phyloP scores from a whole-genome alignment of 352 stramenopile genomes.

The Phytophthora rubi region DNA sequence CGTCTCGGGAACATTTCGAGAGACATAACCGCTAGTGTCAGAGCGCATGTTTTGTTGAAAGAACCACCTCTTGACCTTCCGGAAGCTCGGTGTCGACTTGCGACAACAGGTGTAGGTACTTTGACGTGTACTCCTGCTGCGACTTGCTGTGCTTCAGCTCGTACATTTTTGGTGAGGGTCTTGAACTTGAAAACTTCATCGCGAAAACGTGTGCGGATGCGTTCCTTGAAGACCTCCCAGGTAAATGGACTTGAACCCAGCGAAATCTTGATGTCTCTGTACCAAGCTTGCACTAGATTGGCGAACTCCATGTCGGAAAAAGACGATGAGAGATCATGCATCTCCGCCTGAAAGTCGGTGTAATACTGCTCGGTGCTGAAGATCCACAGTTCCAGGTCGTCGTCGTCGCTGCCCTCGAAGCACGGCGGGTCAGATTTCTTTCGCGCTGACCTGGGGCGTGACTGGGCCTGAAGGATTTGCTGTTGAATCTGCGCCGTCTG shows the following conservation, averaged over 20 bases:
- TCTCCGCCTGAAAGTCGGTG: background rate
- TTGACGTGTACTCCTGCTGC: conserved; percentile 15
- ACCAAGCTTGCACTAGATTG: too few species aligned
- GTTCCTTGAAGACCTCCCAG: conserved; percentile 9
- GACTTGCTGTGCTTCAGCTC: conserved; percentile 12
- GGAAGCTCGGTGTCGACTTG: conserved; percentile 7
- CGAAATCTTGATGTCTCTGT: too few species aligned
- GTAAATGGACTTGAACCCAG: too few species aligned
- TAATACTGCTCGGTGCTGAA: conserved; percentile 26
- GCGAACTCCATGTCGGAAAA: background rate
- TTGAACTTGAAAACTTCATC: conserved; percentile 22
- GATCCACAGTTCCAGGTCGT: conserved; percentile 24
- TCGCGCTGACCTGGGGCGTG: background rate
- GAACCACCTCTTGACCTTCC: conserved; percentile 14
- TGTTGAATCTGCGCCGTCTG: conserved; percentile 18
- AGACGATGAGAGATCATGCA: background rate
- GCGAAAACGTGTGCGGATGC: conserved; percentile 9
- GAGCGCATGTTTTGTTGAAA: conserved; percentile 19
- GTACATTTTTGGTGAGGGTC: conserved; percentile 7
- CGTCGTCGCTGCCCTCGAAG: conserved; percentile 16
- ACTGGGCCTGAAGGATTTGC: background rate
- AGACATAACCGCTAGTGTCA: conserved; percentile 9
- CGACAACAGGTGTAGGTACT: background rate
- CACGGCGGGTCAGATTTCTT: conserved; percentile 9
- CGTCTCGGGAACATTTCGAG: conserved; percentile 10